phyloP scores from a whole-genome alignment of 345 rosid genomes.

The Limnanthes douglasii region DNA sequence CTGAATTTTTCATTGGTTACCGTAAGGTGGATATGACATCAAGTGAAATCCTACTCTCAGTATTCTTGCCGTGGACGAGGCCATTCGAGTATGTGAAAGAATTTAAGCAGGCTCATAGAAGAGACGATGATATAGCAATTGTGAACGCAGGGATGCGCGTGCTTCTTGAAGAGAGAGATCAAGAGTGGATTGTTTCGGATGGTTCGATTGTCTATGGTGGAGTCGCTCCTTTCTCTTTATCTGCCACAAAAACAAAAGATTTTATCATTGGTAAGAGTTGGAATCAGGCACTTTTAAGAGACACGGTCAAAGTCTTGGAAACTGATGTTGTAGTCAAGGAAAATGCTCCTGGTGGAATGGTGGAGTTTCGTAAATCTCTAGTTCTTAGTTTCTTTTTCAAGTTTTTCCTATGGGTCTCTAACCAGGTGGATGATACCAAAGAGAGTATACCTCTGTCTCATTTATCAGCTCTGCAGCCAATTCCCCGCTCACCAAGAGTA shows the following conservation, averaged over 20 bases:
- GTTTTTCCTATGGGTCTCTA: slow-evolving; percentile 77
- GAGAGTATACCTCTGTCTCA: slow-evolving; percentile 39
- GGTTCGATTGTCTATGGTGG: slow-evolving; percentile 76
- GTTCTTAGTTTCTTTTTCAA: slow-evolving; percentile 86
- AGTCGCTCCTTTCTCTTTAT: slow-evolving; percentile 63
- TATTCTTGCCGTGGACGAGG: slow-evolving; percentile 88
- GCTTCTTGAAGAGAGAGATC: slow-evolving; percentile 39
- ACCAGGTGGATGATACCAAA: slow-evolving; percentile 24
- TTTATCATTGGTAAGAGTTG: slow-evolving; percentile 58
- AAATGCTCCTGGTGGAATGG: slow-evolving; percentile 98
- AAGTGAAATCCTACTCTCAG: slow-evolving; percentile 57
- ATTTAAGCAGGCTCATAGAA: slow-evolving; percentile 91
- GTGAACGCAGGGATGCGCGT: slow-evolving; percentile 96
- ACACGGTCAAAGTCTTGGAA: slow-evolving; percentile 44
- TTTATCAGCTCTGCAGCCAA: slow-evolving; percentile 54
- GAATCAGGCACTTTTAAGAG: slow-evolving; percentile 43
- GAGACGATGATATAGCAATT: slow-evolving; percentile 94
- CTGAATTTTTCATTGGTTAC: slow-evolving; percentile 69
- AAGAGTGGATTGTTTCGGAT: slow-evolving; percentile 39
- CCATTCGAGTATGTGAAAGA: slow-evolving; percentile 78
- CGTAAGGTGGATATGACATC: slow-evolving; percentile 63
- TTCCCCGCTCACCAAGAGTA: slow-evolving; percentile 31
- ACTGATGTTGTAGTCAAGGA: slow-evolving; percentile 47
- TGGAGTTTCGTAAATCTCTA: slow-evolving; percentile 76
- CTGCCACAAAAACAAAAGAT: slow-evolving; percentile 42